Evolutionary conservation across 1,284 basidiomycete species (phyloP).

Genomic region (Fistulina hepatica): DNA sequence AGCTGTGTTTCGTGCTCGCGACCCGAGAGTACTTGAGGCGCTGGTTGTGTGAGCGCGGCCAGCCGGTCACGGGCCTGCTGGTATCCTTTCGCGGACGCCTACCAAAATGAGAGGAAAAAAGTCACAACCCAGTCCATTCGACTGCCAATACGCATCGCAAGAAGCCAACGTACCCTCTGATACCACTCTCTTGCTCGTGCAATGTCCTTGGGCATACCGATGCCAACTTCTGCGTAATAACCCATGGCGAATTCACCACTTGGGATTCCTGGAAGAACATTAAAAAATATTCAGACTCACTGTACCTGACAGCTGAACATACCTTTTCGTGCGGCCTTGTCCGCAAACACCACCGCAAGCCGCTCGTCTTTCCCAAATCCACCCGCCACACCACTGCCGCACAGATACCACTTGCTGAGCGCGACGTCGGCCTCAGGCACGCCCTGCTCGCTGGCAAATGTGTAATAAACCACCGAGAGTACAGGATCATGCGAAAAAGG

Average conservation of each 20-base stretch:
- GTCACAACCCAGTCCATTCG: not conserved
- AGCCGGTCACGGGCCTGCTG: conserved; percentile 72
- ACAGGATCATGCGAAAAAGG: conserved; percentile 73
- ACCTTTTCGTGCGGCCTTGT: conserved; percentile 79
- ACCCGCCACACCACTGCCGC: conserved; percentile 51
- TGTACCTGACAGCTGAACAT: too few relatives aligned
- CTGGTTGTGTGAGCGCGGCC: conserved; percentile 49
- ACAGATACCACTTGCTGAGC: conserved; percentile 90
- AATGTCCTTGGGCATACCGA: conserved; percentile 59
- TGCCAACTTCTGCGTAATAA: conserved; percentile 81
- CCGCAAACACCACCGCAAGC: conserved; percentile 83
- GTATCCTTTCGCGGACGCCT: conserved; percentile 81
- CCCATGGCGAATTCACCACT: conserved; percentile 92
- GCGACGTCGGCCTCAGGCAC: conserved; percentile 95
- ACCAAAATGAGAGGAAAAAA: not conserved
- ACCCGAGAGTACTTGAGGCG: conserved; percentile 58
- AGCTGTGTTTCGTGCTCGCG: conserved; percentile 76
- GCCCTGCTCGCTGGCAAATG: conserved; percentile 72
- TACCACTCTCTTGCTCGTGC: conserved; percentile 65
- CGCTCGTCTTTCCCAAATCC: conserved; percentile 83
- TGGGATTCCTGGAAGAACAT: too few relatives aligned
- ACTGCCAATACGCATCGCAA: too few relatives aligned
- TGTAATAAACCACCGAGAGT: conserved; percentile 88
- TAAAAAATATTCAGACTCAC: too few relatives aligned
- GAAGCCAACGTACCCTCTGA: conserved; percentile 37